Evolutionary conservation across 352 stramenopile species (phyloP), one percentile per base, ranked within the genome.

Genomic region (Aphanomyces cochlioides): DNA sequence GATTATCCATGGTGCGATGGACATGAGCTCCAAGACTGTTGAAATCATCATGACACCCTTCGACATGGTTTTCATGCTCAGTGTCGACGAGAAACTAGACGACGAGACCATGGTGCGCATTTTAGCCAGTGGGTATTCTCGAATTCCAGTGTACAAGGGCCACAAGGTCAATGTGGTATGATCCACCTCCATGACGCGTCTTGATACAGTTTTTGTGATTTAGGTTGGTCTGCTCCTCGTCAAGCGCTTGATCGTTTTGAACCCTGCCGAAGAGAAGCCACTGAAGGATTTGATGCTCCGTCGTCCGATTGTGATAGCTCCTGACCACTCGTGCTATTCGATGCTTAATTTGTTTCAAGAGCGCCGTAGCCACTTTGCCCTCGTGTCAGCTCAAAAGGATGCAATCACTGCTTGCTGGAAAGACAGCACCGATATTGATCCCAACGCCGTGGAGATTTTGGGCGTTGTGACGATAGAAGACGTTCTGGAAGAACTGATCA

Each of bases 391-490:
- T 1, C 59, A 67, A 19, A 67, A 66, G 50, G 58, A 50, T 57
- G 47, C 21, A 72, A 60, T 85, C 78, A 75, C 56, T 63, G 15
- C 74, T 67, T 17, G 57, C 41, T 45, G 75, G 77, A 12, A 48
- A 7, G 5, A 21, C 3, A 37, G 38, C 59, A 12, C 17, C 12
- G 59, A 67, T 36, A 67, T 61, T 69, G n/a, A 58, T 85, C 38
- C 77, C 76, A 12, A 71, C 41, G 61, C 76, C 19, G 77, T 72
- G 38, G 74, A 76, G 28, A 67, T 88, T 3, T 59, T 87, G 38
- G 84, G 84, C 19, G 79, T 91, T 47, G 72, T 91, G 7, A 91
- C 81, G 8, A 65, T 91, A 47, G 80, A 91, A 73, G 80, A 91
- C 75, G 71, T 89, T 8, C 28, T 91, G 10, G 83, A 90, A 60